Evolutionary conservation across 2,329 filamentous ascomycete genomes (phyloP).

Genomic region (Pseudocercospora cruenta): DNA sequence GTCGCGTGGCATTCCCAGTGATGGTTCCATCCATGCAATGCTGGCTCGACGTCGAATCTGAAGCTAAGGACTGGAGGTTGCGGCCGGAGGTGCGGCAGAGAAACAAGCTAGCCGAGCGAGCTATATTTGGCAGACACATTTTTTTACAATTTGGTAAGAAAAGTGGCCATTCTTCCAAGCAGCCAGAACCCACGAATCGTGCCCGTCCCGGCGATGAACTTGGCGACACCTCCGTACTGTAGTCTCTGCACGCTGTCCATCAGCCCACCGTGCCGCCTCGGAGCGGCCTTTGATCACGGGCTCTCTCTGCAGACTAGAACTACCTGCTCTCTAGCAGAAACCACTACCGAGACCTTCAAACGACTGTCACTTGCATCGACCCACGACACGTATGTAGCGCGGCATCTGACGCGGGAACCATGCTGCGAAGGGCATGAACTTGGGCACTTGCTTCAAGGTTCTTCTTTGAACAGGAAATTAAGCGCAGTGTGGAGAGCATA

Average conservation of each 20-base stretch:
- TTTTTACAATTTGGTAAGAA: neutral
- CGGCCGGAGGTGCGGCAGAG: neutral
- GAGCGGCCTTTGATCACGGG: neutral
- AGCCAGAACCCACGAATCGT: neutral
- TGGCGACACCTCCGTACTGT: neutral
- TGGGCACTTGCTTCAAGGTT: conserved; percentile 2
- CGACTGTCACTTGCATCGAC: neutral
- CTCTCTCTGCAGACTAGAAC: neutral
- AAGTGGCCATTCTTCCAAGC: neutral
- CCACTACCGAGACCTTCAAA: neutral
- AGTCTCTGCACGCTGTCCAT: neutral
- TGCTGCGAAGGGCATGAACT: conserved; percentile 1
- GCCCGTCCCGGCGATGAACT: neutral
- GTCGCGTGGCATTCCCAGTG: conserved; percentile 12
- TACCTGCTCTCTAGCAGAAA: neutral
- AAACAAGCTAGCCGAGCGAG: neutral
- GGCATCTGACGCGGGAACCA: neutral
- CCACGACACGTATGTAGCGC: neutral
- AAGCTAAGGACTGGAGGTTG: neutral
- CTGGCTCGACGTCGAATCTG: conserved; percentile 1
- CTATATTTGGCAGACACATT: neutral
- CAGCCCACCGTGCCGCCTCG: neutral
- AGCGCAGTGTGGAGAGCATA: conserved; percentile 11
- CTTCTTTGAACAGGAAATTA: conserved; percentile 7
- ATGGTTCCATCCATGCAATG: conserved; percentile 1